Conservation (phyloP, 371 early-diverging fungal genomes). For the Mortierella sp. region DNA sequence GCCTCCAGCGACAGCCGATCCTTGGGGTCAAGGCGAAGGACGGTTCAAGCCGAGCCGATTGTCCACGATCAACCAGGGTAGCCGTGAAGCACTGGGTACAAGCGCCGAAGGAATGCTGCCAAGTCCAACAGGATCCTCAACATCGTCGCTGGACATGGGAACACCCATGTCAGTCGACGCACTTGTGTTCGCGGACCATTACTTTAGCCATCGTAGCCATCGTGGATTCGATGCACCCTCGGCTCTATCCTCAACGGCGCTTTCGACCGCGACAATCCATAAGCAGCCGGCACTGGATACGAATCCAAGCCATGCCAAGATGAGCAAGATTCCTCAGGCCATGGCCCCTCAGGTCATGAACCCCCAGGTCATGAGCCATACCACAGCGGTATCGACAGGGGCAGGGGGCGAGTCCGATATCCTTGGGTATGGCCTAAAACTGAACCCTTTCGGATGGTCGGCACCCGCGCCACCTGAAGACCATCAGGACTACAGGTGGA, state of each 20-base stretch:
- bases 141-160: conserved; percentile 19
- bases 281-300: conserved; percentile 1
- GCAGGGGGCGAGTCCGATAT: conserved; percentile 16
- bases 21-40: conserved; percentile 9
- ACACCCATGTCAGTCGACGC: conserved; percentile 28
- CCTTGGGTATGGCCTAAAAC: conserved; percentile 44
- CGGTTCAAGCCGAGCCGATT: background rate
- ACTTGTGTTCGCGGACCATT: conserved; percentile 43
- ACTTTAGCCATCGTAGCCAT: conserved; percentile 36
- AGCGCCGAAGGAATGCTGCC: conserved; percentile 14
- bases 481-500: background rate
- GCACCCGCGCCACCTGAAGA: conserved; percentile 14
- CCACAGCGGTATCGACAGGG: background rate
- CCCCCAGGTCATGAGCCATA: no score
- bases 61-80: background rate
- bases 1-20: background rate
- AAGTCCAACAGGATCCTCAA: conserved; percentile 29
- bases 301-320: background rate
- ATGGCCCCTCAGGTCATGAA: no score
- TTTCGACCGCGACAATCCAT: background rate
- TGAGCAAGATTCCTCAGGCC: background rate
- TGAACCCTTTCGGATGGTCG: conserved; percentile 48
- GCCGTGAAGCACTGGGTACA: background rate
- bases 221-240: conserved; percentile 38
- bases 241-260: conserved; percentile 6